phyloP scores from a whole-genome alignment of 2,329 filamentous ascomycete species.

The Fusarium nygamai region DNA sequence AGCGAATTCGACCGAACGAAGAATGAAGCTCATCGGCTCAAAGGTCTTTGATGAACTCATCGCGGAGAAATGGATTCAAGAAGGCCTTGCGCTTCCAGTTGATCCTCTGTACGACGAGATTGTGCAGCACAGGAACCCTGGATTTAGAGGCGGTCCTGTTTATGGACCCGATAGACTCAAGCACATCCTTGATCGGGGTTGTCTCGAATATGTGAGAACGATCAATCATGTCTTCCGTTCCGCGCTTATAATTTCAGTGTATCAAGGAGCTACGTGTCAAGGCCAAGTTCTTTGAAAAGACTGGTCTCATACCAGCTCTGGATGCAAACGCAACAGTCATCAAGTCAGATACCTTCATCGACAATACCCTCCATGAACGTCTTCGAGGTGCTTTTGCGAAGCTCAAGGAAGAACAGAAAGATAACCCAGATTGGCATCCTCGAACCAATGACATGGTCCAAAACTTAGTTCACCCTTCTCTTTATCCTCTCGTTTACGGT shows the following conservation, averaged over 20 bases:
- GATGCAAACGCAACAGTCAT: conserved; percentile 32
- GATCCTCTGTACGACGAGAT: conserved; percentile 14
- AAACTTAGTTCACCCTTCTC: conserved; percentile 30
- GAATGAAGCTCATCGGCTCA: rapidly evolving
- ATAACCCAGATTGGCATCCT: conserved; percentile 32
- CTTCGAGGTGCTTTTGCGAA: conserved; percentile 28
- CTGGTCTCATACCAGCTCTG: conserved; percentile 47
- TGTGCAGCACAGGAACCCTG: too few species aligned
- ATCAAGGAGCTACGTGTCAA: conserved; percentile 58
- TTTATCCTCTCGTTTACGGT: conserved; percentile 37
- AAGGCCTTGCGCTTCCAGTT: conserved; percentile 20
- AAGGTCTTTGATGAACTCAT: conserved; percentile 15
- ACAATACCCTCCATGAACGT: background rate
- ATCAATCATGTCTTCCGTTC: too few species aligned
- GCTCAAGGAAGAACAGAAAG: conserved; percentile 30
- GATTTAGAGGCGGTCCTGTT: too few species aligned
- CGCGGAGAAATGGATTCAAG: conserved; percentile 15
- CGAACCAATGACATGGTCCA: background rate
- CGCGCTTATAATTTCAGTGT: too few species aligned
- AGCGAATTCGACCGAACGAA: too few species aligned
- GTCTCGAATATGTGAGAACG: conserved; percentile 28
- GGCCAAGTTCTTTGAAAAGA: conserved; percentile 52
- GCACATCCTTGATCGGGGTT: conserved; percentile 17
- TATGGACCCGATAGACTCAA: background rate
- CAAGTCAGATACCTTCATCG: conserved; percentile 39